Evolutionary conservation across 2,329 filamentous ascomycete genomes (phyloP).

Genomic region (Byssoonygena ceratinophila): DNA sequence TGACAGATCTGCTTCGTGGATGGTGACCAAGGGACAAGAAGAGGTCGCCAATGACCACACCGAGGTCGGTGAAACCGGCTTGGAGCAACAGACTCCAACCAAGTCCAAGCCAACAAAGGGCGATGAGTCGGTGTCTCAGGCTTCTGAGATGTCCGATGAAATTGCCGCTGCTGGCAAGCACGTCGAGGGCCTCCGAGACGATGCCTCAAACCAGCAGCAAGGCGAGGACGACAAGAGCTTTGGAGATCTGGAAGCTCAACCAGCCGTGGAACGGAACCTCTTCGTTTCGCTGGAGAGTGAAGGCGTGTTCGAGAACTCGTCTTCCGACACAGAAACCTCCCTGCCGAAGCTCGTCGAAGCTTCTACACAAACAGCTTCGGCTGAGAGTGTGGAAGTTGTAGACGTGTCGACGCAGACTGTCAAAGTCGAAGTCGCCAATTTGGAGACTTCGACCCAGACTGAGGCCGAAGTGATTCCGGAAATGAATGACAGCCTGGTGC

Average conservation of each 20-base stretch:
- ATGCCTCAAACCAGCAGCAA: not conserved
- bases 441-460: slow-evolving; percentile 1
- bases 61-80: not conserved
- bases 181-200: not conserved
- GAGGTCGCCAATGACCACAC: not conserved
- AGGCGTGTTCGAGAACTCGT: not conserved
- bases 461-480: slow-evolving; percentile 8
- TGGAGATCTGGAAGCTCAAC: slow-evolving; percentile 5
- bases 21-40: not conserved
- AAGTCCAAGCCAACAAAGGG: not conserved
- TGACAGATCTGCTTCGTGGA: not conserved
- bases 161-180: slow-evolving; percentile 3
- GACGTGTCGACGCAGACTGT: slow-evolving; percentile 9
- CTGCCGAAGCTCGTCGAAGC: slow-evolving; percentile 7
- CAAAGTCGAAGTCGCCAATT: slow-evolving; percentile 2
- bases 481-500: slow-evolving; percentile 13
- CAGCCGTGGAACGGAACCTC: slow-evolving; percentile 5
- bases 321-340: not conserved
- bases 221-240: slow-evolving; percentile 3
- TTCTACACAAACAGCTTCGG: slow-evolving; percentile 11
- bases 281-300: slow-evolving; percentile 7
- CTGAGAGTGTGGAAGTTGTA: not conserved
- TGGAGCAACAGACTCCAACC: not conserved
- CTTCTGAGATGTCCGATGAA: not conserved
- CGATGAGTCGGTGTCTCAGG: slow-evolving; percentile 1